Evolutionary conservation across 331 rosid genomes (phyloP), one percentile per base, ranked within the genome.

Genomic region (Ulmus americana): DNA sequence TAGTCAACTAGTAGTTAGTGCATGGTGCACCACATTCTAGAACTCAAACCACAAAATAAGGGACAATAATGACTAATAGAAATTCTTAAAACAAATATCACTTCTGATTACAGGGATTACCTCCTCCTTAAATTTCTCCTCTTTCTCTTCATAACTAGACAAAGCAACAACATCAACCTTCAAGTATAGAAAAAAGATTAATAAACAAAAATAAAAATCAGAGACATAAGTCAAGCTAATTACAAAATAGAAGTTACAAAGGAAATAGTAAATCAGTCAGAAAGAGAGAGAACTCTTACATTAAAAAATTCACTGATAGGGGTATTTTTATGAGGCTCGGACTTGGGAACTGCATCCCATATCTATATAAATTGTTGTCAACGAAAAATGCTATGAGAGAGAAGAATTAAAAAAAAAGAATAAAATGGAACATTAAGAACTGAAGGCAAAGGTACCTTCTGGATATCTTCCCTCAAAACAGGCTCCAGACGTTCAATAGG

Each of bases 71-170:
- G 14, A 28, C 63, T 5, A 48, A 35, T 6, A 64, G 28, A 56
- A 59, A 41, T 58, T 49, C 74, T 39, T 44, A 54, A 57, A 45
- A 6, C 3, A 6, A 71, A 12, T 54, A 53, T n/a, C 63, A 54
- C 63, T 61, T 69, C 71, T 43, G 43, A 70, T 47, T 45, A 38
- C 64, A 68, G 66, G 60, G 39, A 13, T 61, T 84, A 92, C 98
- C 98, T 92, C 90, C 81, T 85, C 95, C 56, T 85, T 89, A 77
- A 92, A 92, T 64, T 85, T 81, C 18, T 83, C 92, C 75, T 86
- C 96, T 79, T 92, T 92, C 72, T 85, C 95, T 75, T 92, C 98
- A 39, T 79, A 92, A 73, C 85, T 92, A 59, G 98, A 92, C 74
- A 92, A 71, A 79, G 95, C 98, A 80, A 79, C 80, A 20, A 92